phyloP scores from a whole-genome alignment of 768 basidiomycete species.

The Scleroderma bovista region DNA sequence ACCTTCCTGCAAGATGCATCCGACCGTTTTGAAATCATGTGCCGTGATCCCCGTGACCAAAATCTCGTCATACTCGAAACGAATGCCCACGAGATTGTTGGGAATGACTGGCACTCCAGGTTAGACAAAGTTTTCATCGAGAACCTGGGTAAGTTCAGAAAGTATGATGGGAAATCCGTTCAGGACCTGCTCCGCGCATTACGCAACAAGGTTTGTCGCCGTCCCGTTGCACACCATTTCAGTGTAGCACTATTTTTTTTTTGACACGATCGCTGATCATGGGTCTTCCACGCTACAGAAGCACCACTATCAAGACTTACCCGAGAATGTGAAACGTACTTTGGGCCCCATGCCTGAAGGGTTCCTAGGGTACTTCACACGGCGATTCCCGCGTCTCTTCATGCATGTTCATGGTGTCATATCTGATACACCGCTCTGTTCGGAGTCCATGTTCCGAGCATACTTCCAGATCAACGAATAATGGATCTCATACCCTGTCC shows the following conservation, averaged over 20 bases:
- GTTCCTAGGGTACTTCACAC: slow-evolving; percentile 89
- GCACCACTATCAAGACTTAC: slow-evolving; percentile 97
- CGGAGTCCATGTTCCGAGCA: slow-evolving; percentile 85
- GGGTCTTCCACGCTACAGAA: slow-evolving; percentile 47
- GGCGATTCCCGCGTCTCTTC: slow-evolving; percentile 87
- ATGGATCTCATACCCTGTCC: background rate
- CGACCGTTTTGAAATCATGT: slow-evolving; percentile 98
- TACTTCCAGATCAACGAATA: slow-evolving; percentile 76
- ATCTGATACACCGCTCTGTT: slow-evolving; percentile 58
- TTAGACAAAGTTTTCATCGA: slow-evolving; percentile 90
- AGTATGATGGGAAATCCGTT: slow-evolving; percentile 88
- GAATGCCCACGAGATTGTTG: slow-evolving; percentile 65
- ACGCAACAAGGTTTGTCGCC: slow-evolving; percentile 78
- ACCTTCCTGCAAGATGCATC: slow-evolving; percentile 97
- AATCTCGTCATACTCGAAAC: slow-evolving; percentile 72
- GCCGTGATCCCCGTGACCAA: slow-evolving; percentile 80
- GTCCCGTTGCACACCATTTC: background rate
- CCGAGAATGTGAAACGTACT: slow-evolving; percentile 83
- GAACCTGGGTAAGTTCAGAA: slow-evolving; percentile 94
- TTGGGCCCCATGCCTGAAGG: slow-evolving; percentile 91
- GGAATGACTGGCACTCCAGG: slow-evolving; percentile 83
- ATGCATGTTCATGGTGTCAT: slow-evolving; percentile 89
- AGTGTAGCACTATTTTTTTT: background rate
- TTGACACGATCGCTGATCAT: slow-evolving; percentile 8
- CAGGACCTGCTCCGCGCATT: slow-evolving; percentile 90